phyloP scores from a whole-genome alignment of 1,284 basidiomycete species.

The Marasmius fiardii region DNA sequence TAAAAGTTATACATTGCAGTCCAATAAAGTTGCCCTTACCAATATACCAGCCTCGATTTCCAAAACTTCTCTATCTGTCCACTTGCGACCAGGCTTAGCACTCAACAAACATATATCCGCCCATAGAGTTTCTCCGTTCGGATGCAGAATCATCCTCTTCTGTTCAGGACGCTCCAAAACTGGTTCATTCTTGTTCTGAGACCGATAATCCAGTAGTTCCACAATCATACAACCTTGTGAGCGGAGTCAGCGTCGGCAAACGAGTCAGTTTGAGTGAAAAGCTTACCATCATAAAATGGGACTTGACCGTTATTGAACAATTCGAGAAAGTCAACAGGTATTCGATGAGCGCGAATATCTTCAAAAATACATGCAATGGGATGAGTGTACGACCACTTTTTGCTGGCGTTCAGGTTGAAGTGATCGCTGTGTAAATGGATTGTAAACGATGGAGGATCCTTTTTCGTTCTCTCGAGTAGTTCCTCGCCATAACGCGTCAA shows the following conservation, averaged over 20 bases:
- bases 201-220: constrained; percentile 71
- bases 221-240: constrained; percentile 75
- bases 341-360: constrained; percentile 72
- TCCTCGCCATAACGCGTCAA: constrained; percentile 56
- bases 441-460: constrained; percentile 64
- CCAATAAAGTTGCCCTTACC: constrained; percentile 35
- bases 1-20: too few species aligned
- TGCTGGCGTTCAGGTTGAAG: constrained; percentile 74
- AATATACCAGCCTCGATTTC: constrained; percentile 69
- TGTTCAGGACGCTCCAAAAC: constrained; percentile 53
- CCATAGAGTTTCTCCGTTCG: constrained; percentile 72
- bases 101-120: constrained; percentile 71
- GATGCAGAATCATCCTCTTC: constrained; percentile 69
- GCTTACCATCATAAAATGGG: constrained; percentile 75
- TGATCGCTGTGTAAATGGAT: constrained; percentile 72
- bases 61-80: constrained; percentile 67
- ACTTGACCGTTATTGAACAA: constrained; percentile 66
- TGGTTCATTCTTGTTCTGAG: constrained; percentile 49
- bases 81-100: constrained; percentile 48
- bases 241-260: constrained; percentile 1
- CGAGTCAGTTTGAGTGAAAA: neutral
- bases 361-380: constrained; percentile 76
- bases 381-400: constrained; percentile 76
- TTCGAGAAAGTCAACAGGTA: constrained; percentile 79
- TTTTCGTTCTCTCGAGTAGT: constrained; percentile 54